A percentile compares a stretch with the other conserved stretches of the same genome.
Evolutionary conservation across 495 filamentous ascomycete genomes (phyloP).

Genomic region (Penicillium riverlandense): DNA sequence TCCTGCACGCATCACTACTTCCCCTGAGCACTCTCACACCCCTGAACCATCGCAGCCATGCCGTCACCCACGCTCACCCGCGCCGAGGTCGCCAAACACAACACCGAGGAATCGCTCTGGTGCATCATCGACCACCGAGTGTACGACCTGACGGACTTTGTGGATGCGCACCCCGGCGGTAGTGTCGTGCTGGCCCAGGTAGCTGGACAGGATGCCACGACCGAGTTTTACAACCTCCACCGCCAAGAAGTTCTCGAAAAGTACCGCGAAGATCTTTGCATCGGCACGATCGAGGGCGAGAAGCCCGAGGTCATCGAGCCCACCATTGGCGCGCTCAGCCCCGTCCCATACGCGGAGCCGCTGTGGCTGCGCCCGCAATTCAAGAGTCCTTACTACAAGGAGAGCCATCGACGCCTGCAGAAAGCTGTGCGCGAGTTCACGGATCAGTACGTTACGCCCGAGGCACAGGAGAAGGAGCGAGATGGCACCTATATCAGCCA

Average conservation of each 20-base stretch:
- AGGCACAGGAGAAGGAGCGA: slow-evolving; percentile 72
- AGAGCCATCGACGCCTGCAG: slow-evolving; percentile 64
- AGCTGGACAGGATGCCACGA: slow-evolving; percentile 51
- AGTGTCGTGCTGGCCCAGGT: slow-evolving; percentile 45
- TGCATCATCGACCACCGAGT: slow-evolving; percentile 53
- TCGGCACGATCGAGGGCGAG: slow-evolving; percentile 70
- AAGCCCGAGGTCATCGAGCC: slow-evolving; percentile 66
- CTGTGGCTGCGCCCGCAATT: slow-evolving; percentile 74
- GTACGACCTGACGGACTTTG: slow-evolving; percentile 52
- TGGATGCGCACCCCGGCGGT: slow-evolving; percentile 55
- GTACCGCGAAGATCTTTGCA: slow-evolving; percentile 60
- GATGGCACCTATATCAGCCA: slow-evolving; percentile 69
- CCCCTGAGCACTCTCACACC: slow-evolving; percentile 1
- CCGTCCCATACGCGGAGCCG: slow-evolving; percentile 75
- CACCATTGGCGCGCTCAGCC: slow-evolving; percentile 60
- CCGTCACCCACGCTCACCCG: slow-evolving; percentile 28
- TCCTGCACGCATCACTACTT: not conserved
- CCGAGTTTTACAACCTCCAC: slow-evolving; percentile 50
- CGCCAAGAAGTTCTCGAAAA: slow-evolving; percentile 63
- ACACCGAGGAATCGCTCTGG: slow-evolving; percentile 48
- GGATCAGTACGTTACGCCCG: slow-evolving; percentile 61
- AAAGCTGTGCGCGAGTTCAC: slow-evolving; percentile 68
- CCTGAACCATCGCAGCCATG: slow-evolving; percentile 6
- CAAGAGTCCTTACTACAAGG: slow-evolving; percentile 77
- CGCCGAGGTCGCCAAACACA: slow-evolving; percentile 47